Percentiles rank a stretch among this genome's conserved stretches.
phyloP scores from a whole-genome alignment of 768 basidiomycete species.

The Naganishia vaughanmartiniae region DNA sequence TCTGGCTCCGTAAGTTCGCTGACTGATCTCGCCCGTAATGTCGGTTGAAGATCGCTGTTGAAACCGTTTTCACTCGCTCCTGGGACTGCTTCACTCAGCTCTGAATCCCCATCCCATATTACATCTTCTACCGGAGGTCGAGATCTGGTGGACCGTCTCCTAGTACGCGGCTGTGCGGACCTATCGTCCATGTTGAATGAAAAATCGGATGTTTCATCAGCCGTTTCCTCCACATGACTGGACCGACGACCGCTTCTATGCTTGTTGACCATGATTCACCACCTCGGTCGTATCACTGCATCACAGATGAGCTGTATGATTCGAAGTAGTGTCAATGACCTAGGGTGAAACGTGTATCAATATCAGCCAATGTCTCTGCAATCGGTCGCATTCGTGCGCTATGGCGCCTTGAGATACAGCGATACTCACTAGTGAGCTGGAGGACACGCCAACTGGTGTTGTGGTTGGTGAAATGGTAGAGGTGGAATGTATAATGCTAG shows the following conservation, averaged over 20 bases:
- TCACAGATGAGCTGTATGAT: background rate
- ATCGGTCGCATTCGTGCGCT: background rate
- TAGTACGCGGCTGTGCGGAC: background rate
- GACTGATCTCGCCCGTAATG: slow-evolving; percentile 5
- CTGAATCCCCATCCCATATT: background rate
- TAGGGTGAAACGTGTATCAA: slow-evolving; percentile 13
- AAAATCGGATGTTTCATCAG: background rate
- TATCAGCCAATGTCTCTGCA: slow-evolving; percentile 1
- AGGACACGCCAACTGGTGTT: background rate
- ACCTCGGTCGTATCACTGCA: background rate
- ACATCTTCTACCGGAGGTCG: background rate
- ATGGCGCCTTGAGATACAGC: background rate
- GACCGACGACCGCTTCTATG: background rate
- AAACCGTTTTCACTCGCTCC: background rate
- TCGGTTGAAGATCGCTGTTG: background rate
- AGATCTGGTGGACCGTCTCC: slow-evolving; percentile 10
- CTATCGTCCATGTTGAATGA: background rate
- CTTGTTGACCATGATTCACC: slow-evolving; percentile 13
- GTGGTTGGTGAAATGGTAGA: too few species aligned
- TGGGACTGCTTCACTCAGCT: background rate
- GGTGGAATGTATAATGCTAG: too few species aligned
- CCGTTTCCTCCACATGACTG: background rate
- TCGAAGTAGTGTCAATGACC: background rate
- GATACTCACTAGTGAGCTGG: background rate
- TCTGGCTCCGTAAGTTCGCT: slow-evolving; percentile 14